These are phyloP conservation scores for Coniferiporia sulphurascens DNA, from an alignment of 1,284 basidiomycete species.

Conservation along the genomic window DNA sequence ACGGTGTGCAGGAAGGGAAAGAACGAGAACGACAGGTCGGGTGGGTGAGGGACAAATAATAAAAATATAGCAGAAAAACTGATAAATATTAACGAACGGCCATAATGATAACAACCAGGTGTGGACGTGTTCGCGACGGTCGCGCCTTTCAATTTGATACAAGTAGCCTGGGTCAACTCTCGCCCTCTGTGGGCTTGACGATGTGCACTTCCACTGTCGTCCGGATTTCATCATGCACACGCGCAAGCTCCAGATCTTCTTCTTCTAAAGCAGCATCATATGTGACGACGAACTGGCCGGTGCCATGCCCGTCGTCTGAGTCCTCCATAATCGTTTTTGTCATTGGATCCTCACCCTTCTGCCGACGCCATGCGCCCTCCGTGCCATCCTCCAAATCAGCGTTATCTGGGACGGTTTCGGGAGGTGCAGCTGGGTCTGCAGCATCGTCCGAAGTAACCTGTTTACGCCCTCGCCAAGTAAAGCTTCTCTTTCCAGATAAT, in stretches of 20 bases:
- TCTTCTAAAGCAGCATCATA: constrained; percentile 10
- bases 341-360: constrained; percentile 15
- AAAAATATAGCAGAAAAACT: background rate
- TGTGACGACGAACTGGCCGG: constrained; percentile 1
- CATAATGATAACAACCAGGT: background rate
- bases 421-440: background rate
- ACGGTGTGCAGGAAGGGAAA: too few relatives aligned
- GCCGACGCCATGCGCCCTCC: constrained; percentile 8
- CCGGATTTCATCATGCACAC: constrained; percentile 9
- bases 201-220: constrained; percentile 16
- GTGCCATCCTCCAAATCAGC: constrained; percentile 9
- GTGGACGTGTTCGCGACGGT: background rate
- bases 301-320: constrained; percentile 11
- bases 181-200: constrained; percentile 5
- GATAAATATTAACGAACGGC: background rate
- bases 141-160: background rate
- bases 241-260: constrained; percentile 11
- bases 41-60: background rate
- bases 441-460: background rate
- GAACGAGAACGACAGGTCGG: too few relatives aligned
- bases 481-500: background rate
- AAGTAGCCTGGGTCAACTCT: background rate
- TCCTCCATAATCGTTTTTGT: constrained; percentile 15
- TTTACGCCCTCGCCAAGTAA: constrained; percentile 1
- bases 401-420: background rate